A percentile compares a stretch with the other conserved stretches of the same genome.
Conservation (phyloP, 176 grass and related monocot genomes). For the Bothriochloa decipiens region DNA sequence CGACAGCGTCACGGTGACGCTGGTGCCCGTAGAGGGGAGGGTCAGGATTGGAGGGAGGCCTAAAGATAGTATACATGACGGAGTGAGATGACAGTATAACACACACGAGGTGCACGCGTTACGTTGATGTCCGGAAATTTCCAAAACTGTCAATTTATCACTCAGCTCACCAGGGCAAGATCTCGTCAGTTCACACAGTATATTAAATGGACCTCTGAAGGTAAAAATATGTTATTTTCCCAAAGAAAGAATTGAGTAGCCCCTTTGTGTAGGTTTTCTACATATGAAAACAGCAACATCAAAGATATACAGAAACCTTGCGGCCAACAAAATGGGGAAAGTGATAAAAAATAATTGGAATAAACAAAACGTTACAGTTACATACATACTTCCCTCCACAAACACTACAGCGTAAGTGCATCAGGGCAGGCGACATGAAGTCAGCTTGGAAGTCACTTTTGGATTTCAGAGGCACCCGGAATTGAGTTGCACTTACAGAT, state of each 20-base stretch:
- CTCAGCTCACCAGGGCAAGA: background rate
- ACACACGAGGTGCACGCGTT: background rate
- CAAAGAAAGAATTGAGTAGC: constrained; percentile 3
- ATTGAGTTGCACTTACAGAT: constrained; percentile 13
- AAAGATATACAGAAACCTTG: constrained; percentile 13
- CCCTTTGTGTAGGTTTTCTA: background rate
- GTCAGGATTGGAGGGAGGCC: constrained; percentile 34
- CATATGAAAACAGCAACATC: background rate
- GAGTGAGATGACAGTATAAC: constrained; percentile 15
- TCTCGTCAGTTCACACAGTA: background rate
- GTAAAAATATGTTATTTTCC: constrained; percentile 4
- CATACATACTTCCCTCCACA: constrained; percentile 45
- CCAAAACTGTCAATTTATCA: background rate
- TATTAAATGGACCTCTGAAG: background rate
- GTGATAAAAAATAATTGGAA: constrained; percentile 40
- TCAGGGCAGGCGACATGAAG: background rate
- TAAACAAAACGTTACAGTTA: constrained; percentile 27
- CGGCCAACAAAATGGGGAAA: constrained; percentile 10
- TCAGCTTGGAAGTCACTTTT: constrained; percentile 22
- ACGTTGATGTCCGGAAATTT: background rate
- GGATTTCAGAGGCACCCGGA: background rate
- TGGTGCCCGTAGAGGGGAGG: constrained; percentile 53
- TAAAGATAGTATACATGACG: constrained; percentile 15
- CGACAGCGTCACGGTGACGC: constrained; percentile 46
- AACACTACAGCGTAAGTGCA: constrained; percentile 15